Percentiles rank a stretch among this genome's conserved stretches.
phyloP scores from a whole-genome alignment of 805 yeast genomes.

The Lipomyces sp. region DNA sequence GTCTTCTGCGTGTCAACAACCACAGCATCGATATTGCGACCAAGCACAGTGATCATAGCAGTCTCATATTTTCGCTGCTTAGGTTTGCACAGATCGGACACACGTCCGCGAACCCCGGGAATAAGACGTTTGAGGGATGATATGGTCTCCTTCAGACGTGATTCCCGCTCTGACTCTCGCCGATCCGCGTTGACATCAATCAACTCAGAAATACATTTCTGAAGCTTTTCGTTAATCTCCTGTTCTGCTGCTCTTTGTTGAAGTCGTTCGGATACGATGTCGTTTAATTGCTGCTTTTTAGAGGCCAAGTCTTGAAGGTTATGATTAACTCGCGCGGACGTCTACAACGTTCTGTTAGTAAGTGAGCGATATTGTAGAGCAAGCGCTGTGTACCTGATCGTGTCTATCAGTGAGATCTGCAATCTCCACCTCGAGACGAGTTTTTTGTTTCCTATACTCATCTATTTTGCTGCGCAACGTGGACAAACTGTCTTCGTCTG shows the following conservation, averaged over 20 bases:
- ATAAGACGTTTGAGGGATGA: conserved; percentile 69
- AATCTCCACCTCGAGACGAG: conserved; percentile 44
- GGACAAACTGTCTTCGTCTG: conserved; percentile 38
- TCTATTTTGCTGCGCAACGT: conserved; percentile 33
- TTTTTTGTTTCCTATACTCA: conserved; percentile 28
- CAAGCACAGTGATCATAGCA: conserved; percentile 78
- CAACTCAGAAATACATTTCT: conserved; percentile 61
- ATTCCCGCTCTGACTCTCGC: conserved; percentile 75
- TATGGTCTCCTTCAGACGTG: conserved; percentile 72
- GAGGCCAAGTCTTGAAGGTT: conserved; percentile 38
- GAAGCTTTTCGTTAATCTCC: conserved; percentile 66
- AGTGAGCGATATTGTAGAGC: neutral
- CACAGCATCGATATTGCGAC: conserved; percentile 78
- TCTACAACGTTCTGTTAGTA: neutral
- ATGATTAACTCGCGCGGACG: conserved; percentile 37
- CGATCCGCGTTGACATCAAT: conserved; percentile 77
- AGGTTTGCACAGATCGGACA: conserved; percentile 80
- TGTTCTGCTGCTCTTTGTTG: conserved; percentile 52
- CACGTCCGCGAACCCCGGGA: conserved; percentile 84
- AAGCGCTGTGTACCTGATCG: conserved; percentile 42
- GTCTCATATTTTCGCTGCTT: conserved; percentile 69
- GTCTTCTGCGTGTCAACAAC: conserved; percentile 74
- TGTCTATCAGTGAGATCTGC: conserved; percentile 48
- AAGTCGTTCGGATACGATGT: conserved; percentile 33
- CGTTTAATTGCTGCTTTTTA: conserved; percentile 37